Conservation (phyloP, 805 yeast genomes). For the Lipomyces kockii region DNA sequence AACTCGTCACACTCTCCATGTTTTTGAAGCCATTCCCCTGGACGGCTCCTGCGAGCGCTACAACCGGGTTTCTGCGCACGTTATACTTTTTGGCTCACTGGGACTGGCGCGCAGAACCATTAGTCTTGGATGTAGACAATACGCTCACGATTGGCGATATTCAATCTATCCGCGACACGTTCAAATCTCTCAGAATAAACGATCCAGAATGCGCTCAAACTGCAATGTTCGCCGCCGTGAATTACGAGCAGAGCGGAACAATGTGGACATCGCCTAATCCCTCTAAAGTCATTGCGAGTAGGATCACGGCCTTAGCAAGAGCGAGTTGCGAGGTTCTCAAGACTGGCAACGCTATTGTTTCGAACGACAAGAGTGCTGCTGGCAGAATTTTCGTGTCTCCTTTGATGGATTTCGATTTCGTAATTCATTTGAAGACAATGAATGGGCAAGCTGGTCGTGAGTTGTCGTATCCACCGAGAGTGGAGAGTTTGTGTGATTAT, state of each 20-base stretch:
- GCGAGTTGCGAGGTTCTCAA: slow-evolving; percentile 61
- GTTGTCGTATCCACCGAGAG: slow-evolving; percentile 16
- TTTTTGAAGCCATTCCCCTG: slow-evolving; percentile 90
- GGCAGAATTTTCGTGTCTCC: slow-evolving; percentile 72
- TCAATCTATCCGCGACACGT: slow-evolving; percentile 54
- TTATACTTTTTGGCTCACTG: slow-evolving; percentile 73
- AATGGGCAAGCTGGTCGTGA: not conserved
- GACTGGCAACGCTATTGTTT: slow-evolving; percentile 36
- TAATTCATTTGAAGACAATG: slow-evolving; percentile 58
- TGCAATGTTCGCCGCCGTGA: slow-evolving; percentile 82
- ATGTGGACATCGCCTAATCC: slow-evolving; percentile 72
- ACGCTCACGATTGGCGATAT: slow-evolving; percentile 36
- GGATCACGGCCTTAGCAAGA: slow-evolving; percentile 85
- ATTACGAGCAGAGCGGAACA: slow-evolving; percentile 83
- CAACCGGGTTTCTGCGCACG: slow-evolving; percentile 78
- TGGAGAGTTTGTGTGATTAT: slow-evolving; percentile 13
- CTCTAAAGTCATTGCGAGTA: slow-evolving; percentile 75
- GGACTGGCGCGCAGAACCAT: slow-evolving; percentile 93
- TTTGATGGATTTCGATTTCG: slow-evolving; percentile 80
- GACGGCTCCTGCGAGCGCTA: slow-evolving; percentile 75
- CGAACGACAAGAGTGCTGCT: not conserved
- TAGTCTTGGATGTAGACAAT: slow-evolving; percentile 72
- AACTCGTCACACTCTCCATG: slow-evolving; percentile 78
- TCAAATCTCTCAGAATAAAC: slow-evolving; percentile 66
- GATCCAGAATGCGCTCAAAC: slow-evolving; percentile 83